Percentiles rank a stretch among this genome's conserved stretches.
Evolutionary conservation across 176 grass and related monocot genomes (phyloP).

Genomic region (Cenchrus purpureus): DNA sequence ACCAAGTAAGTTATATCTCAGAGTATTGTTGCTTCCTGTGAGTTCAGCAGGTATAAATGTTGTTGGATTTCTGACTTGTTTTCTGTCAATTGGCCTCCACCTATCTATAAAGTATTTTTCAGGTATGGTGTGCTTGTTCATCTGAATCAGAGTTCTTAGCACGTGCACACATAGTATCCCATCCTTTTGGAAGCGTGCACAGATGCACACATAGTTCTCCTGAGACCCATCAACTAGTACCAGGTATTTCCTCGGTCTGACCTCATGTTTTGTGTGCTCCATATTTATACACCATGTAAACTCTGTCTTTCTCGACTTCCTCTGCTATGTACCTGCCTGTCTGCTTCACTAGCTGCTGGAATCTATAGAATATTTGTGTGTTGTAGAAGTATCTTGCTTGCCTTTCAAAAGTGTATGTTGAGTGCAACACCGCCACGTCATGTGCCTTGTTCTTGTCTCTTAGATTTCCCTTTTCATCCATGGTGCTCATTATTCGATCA

Average conservation of each 20-base stretch:
- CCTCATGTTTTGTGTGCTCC: not conserved
- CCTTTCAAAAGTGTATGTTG: not conserved
- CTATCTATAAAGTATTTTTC: not conserved
- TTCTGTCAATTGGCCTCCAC: not conserved
- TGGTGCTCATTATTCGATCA: not conserved
- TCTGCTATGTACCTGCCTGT: not conserved
- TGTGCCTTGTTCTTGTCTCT: not conserved
- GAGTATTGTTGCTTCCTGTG: too few relatives aligned
- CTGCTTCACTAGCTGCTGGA: not conserved
- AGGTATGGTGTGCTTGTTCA: not conserved
- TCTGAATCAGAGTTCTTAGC: not conserved
- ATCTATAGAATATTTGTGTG: not conserved
- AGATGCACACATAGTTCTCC: not conserved
- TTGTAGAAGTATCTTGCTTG: not conserved
- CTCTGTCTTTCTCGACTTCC: not conserved
- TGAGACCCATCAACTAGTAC: not conserved
- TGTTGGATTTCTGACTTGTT: not conserved
- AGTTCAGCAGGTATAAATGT: too few relatives aligned
- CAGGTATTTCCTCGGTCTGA: not conserved
- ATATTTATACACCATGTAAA: not conserved
- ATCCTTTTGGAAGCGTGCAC: not conserved
- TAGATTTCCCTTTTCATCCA: not conserved
- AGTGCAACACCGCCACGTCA: not conserved
- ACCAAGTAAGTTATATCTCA: too few relatives aligned
- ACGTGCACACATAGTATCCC: not conserved